Conservation (phyloP, 1,284 basidiomycete genomes). For the Ustilago hordei region DNA sequence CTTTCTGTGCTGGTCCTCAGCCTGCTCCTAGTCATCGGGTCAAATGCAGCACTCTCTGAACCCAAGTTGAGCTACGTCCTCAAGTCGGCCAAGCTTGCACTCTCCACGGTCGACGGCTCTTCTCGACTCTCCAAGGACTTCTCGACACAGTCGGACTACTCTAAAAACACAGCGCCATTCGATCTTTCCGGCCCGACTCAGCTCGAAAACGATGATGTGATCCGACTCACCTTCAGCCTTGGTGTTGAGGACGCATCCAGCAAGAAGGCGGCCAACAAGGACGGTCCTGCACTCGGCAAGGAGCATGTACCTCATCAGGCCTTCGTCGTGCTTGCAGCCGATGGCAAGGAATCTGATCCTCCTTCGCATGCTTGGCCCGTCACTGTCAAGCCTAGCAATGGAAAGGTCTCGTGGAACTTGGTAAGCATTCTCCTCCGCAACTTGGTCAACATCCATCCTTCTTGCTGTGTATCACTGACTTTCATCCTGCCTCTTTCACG, state of each 20-base stretch:
- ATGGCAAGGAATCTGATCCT: conserved; percentile 3
- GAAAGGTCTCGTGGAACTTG: conserved; percentile 54
- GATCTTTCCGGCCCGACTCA: conserved; percentile 29
- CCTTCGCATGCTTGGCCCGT: conserved; percentile 41
- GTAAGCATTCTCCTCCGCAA: conserved; percentile 17
- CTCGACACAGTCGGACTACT: conserved; percentile 37
- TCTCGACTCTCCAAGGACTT: conserved; percentile 48
- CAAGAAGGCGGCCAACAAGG: conserved; percentile 29
- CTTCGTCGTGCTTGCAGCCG: conserved; percentile 43
- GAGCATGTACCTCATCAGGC: conserved; percentile 54
- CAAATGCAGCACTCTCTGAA: conserved; percentile 31
- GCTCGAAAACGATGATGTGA: conserved; percentile 55
- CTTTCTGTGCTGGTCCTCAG: conserved; percentile 6
- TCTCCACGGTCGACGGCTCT: conserved; percentile 49
- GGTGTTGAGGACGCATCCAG: conserved; percentile 27
- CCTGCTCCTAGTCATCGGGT: conserved; percentile 28
- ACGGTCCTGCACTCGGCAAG: conserved; percentile 31
- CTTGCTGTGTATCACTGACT: not conserved
- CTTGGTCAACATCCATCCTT: too few relatives aligned
- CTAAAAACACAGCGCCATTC: conserved; percentile 35
- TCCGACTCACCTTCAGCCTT: conserved; percentile 46
- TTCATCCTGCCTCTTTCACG: not conserved
- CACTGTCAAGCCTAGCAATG: conserved; percentile 48
- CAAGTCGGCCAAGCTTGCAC: conserved; percentile 45
- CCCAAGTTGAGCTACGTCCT: conserved; percentile 53